A percentile compares a stretch with the other conserved stretches of the same genome.
phyloP scores from a whole-genome alignment of 352 stramenopile genomes.

The Phytophthora hibernalis region DNA sequence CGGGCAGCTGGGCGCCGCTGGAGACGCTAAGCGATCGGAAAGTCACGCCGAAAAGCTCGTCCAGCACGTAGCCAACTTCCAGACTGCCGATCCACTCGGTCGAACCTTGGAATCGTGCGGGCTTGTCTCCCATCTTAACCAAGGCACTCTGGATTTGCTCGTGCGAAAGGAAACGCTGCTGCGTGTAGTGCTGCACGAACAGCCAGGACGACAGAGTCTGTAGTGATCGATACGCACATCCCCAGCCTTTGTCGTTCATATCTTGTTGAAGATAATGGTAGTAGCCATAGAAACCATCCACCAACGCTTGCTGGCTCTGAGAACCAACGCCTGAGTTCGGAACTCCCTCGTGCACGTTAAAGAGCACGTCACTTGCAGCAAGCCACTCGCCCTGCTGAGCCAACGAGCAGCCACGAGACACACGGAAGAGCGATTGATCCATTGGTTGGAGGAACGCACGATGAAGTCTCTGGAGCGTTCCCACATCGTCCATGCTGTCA shows the following conservation, averaged over 20 bases:
- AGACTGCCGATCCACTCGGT: slow-evolving; percentile 87
- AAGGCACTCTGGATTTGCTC: slow-evolving; percentile 80
- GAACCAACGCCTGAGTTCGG: slow-evolving; percentile 40
- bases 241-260: slow-evolving; percentile 90
- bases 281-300: slow-evolving; percentile 84
- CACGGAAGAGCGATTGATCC: slow-evolving; percentile 49
- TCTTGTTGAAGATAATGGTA: slow-evolving; percentile 88
- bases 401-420: slow-evolving; percentile 52
- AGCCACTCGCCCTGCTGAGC: slow-evolving; percentile 41
- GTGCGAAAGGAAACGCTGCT: slow-evolving; percentile 55
- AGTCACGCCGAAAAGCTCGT: slow-evolving; percentile 76
- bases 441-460: slow-evolving; percentile 51
- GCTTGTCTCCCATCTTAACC: slow-evolving; percentile 86
- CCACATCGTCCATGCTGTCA: slow-evolving; percentile 23
- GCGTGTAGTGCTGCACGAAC: slow-evolving; percentile 69
- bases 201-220: slow-evolving; percentile 89
- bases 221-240: slow-evolving; percentile 88
- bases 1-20: slow-evolving; percentile 59
- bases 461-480: slow-evolving; percentile 35
- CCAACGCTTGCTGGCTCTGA: slow-evolving; percentile 47
- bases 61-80: slow-evolving; percentile 85
- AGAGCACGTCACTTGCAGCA: slow-evolving; percentile 52
- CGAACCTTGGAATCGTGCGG: slow-evolving; percentile 66
- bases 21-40: slow-evolving; percentile 75
- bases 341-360: slow-evolving; percentile 80